Percentiles rank a stretch among this genome's conserved stretches.
Conservation (phyloP, 345 rosid genomes). For the Ailanthus altissimus region DNA sequence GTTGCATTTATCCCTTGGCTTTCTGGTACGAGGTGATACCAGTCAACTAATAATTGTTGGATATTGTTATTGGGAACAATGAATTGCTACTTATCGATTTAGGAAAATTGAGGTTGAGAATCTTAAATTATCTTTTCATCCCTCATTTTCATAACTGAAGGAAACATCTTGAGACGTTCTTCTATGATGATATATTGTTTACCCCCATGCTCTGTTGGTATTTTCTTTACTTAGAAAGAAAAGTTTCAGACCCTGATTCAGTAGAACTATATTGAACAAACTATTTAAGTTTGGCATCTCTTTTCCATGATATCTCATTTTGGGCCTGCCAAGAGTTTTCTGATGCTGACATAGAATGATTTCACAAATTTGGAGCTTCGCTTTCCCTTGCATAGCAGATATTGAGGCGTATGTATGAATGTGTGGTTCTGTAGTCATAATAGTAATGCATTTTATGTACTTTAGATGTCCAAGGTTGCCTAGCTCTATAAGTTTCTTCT, state of each 20-base stretch:
- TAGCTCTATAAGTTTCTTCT: background rate
- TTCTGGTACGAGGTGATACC: background rate
- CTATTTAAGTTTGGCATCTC: background rate
- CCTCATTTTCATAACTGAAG: background rate
- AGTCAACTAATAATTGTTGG: background rate
- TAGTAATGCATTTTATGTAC: background rate
- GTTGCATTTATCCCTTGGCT: background rate
- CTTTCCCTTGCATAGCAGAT: background rate
- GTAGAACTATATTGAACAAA: background rate
- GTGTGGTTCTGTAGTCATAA: background rate
- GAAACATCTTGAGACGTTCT: background rate
- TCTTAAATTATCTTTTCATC: background rate
- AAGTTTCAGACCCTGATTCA: background rate
- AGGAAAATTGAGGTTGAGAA: background rate
- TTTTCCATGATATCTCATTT: background rate
- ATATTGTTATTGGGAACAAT: background rate
- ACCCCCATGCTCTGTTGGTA: background rate
- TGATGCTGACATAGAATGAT: background rate
- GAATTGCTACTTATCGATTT: background rate
- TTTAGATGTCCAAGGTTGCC: background rate
- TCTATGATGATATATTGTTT: background rate
- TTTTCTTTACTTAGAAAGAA: background rate
- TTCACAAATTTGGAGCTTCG: background rate
- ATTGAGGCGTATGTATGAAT: background rate
- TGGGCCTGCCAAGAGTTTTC: background rate